Percentiles rank a stretch among this genome's conserved stretches.
phyloP scores from a whole-genome alignment of 139 green algal species.

The Chlorella ohadii region DNA sequence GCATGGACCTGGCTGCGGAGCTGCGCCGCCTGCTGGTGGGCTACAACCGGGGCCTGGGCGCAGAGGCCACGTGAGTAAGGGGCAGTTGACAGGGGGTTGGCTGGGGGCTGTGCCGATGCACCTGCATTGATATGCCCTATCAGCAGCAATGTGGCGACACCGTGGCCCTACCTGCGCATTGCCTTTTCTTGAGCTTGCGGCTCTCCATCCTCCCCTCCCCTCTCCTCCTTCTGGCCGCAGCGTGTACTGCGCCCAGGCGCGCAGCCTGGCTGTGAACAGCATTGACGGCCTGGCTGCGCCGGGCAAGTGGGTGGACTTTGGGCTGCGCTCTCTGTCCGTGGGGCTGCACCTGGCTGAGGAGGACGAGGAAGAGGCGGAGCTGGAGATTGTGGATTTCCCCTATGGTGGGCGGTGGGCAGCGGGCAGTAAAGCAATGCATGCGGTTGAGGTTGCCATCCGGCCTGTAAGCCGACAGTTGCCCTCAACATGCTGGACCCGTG shows the following conservation, averaged over 20 bases:
- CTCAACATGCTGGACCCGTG: too few relatives aligned
- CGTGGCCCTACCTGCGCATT: too few relatives aligned
- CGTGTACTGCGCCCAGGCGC: constrained; percentile 25
- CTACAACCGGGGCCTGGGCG: constrained; percentile 18
- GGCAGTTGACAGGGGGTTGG: neutral
- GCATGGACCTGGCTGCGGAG: constrained; percentile 14
- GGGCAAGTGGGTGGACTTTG: constrained; percentile 42
- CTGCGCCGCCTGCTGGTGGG: constrained; percentile 24
- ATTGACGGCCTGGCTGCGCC: constrained; percentile 12
- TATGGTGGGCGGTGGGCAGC: constrained; percentile 40
- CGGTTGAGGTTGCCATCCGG: too few relatives aligned
- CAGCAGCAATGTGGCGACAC: too few relatives aligned
- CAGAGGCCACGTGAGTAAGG: constrained; percentile 6
- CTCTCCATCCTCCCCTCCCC: too few relatives aligned
- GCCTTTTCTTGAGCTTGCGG: too few relatives aligned
- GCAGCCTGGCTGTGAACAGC: neutral
- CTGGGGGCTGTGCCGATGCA: too few relatives aligned
- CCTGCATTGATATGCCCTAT: neutral
- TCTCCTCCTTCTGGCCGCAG: neutral
- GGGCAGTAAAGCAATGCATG: too few relatives aligned
- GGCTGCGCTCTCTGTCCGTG: neutral
- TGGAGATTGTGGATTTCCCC: constrained; percentile 7
- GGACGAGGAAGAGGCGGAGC: neutral
- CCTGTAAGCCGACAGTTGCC: too few relatives aligned
- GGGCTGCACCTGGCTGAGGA: neutral